phyloP scores from a whole-genome alignment of 208 protist genomes.

The Wallacemonas collosoma region DNA sequence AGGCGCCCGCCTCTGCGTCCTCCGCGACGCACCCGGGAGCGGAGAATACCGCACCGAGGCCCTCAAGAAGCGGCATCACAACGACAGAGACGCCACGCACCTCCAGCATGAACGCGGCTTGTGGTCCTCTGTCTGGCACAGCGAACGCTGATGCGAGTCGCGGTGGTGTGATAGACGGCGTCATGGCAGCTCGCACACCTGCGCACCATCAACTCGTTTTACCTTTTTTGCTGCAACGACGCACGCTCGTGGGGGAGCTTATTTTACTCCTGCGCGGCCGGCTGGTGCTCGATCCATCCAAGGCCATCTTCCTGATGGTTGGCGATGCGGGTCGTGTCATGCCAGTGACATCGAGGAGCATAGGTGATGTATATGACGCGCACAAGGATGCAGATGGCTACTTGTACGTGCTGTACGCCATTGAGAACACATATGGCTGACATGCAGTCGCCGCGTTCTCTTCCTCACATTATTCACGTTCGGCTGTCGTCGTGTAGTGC shows the following conservation, averaged over 20 bases:
- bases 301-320: constrained; percentile 83
- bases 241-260: constrained; percentile 72
- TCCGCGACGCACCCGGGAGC: too few species aligned
- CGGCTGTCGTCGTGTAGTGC: too few species aligned
- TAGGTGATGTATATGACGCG: constrained; percentile 8
- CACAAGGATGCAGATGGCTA: constrained; percentile 92
- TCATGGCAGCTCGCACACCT: neutral
- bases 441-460: neutral
- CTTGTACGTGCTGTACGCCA: constrained; percentile 28
- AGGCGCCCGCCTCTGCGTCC: too few species aligned
- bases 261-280: constrained; percentile 77
- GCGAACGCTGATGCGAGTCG: neutral
- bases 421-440: constrained; percentile 10
- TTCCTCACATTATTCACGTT: too few species aligned
- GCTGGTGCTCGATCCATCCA: constrained; percentile 72
- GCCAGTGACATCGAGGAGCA: neutral
- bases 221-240: constrained; percentile 20
- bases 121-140: too few species aligned
- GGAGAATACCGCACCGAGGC: too few species aligned
- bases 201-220: neutral
- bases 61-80: neutral
- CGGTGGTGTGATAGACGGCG: neutral
- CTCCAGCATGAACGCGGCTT: neutral
- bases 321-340: constrained; percentile 30
- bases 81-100: constrained; percentile 5